Percentiles rank a stretch among this genome's conserved stretches.
Conservation (phyloP, 2,329 filamentous ascomycete species). For the Cytospora piceae region DNA sequence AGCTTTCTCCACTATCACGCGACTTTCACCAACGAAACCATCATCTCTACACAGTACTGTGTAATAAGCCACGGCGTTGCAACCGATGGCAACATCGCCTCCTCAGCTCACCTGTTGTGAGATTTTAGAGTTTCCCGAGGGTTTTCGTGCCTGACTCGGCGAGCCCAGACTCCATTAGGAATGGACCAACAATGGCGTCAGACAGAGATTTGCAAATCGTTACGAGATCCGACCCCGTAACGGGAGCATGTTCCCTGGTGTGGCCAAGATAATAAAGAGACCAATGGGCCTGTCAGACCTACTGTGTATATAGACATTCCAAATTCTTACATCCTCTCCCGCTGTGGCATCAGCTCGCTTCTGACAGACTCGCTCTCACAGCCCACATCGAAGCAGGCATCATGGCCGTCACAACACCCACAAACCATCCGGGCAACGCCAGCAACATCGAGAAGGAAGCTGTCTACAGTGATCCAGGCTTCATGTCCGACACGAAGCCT, state of each 20-base stretch:
- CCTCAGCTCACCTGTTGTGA: neutral
- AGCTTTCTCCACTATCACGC: neutral
- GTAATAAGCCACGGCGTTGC: neutral
- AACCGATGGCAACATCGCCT: neutral
- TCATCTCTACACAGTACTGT: too few relatives aligned
- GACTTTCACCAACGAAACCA: neutral
- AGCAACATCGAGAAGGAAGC: conserved; percentile 28
- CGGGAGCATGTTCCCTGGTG: conserved; percentile 1
- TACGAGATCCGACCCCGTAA: conserved; percentile 23
- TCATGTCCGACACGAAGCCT: conserved; percentile 28
- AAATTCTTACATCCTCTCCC: neutral
- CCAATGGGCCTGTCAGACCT: neutral
- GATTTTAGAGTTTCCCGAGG: neutral
- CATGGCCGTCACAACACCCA: conserved; percentile 18
- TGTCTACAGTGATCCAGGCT: conserved; percentile 22
- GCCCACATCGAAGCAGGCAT: neutral
- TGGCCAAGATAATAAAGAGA: neutral
- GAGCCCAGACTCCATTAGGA: conserved; percentile 16
- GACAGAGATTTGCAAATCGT: conserved; percentile 26
- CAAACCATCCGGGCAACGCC: neutral
- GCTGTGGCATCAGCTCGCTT: neutral
- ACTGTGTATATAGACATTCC: neutral
- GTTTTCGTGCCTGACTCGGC: conserved; percentile 17
- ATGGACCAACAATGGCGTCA: conserved; percentile 28
- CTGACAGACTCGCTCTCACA: neutral